Evolutionary conservation across 1,139 yeast genomes (phyloP).

Genomic region (Kurtzmaniella quercitrusa): DNA sequence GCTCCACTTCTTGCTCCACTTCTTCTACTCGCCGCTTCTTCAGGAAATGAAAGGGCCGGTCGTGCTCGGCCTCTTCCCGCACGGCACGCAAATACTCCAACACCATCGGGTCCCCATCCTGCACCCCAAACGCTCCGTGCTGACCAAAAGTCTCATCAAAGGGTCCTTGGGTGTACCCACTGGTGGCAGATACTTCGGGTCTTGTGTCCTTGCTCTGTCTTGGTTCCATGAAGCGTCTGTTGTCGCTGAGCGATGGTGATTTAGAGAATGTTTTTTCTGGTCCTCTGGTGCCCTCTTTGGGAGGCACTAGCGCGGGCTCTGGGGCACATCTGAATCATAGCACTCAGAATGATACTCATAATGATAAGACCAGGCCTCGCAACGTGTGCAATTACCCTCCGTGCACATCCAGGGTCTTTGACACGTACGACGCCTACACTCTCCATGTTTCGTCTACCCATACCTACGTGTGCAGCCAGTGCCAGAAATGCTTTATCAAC

Average conservation of each 20-base stretch:
- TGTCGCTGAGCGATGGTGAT: background rate
- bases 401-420: constrained; percentile 14
- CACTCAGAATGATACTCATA: no score
- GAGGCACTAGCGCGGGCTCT: background rate
- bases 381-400: constrained; percentile 11
- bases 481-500: constrained; percentile 40
- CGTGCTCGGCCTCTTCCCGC: constrained; percentile 27
- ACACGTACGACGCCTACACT: constrained; percentile 21
- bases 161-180: constrained; percentile 7
- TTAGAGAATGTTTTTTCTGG: background rate
- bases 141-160: constrained; percentile 19
- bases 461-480: constrained; percentile 34
- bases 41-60: constrained; percentile 15
- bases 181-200: background rate
- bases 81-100: constrained; percentile 24
- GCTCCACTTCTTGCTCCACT: no score
- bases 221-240: constrained; percentile 2
- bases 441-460: constrained; percentile 22
- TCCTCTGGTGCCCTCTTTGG: background rate
- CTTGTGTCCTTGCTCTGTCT: background rate
- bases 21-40: no score
- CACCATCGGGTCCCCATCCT: constrained; percentile 16
- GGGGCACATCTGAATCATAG: background rate
- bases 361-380: no score
- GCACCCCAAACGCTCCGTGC: constrained; percentile 20